Percentiles rank a stretch among this genome's conserved stretches.
phyloP scores from a whole-genome alignment of 345 rosid genomes.

The Reutealis trisperma region DNA sequence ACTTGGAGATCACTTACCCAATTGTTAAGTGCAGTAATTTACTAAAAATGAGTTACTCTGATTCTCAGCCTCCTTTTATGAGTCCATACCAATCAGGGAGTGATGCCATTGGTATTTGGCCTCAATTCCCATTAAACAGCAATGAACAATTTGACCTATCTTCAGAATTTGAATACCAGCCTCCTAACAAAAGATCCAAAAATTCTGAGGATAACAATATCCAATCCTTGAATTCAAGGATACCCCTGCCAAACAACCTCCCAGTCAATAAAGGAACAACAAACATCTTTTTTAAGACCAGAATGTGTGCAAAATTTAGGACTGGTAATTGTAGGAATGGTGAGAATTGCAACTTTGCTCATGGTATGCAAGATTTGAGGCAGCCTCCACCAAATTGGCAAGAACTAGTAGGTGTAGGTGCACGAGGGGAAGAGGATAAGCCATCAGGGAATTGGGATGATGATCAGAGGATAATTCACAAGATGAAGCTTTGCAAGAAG shows the following conservation, averaged over 20 bases:
- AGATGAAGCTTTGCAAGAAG: constrained; percentile 97
- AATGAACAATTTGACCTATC: constrained; percentile 48
- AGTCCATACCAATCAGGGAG: constrained; percentile 35
- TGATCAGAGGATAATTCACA: constrained; percentile 85
- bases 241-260: constrained; percentile 35
- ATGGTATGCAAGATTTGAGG: constrained; percentile 82
- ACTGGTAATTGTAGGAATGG: constrained; percentile 77
- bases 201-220: constrained; percentile 52
- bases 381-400: constrained; percentile 98
- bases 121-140: constrained; percentile 47
- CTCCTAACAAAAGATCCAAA: constrained; percentile 67
- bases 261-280: constrained; percentile 62
- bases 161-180: constrained; percentile 40
- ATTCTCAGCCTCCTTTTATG: constrained; percentile 45
- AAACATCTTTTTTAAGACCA: constrained; percentile 88
- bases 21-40: not conserved
- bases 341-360: constrained; percentile 91
- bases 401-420: constrained; percentile 67
- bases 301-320: constrained; percentile 77
- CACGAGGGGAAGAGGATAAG: constrained; percentile 47
- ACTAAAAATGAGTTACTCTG: constrained; percentile 54
- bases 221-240: constrained; percentile 31
- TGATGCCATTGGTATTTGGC: constrained; percentile 62
- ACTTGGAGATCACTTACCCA: not conserved
- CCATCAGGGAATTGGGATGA: constrained; percentile 72